Evolutionary conservation across 2,329 filamentous ascomycete species (phyloP), one percentile per base, ranked within the genome.

Genomic region (Diplodia intermedia): DNA sequence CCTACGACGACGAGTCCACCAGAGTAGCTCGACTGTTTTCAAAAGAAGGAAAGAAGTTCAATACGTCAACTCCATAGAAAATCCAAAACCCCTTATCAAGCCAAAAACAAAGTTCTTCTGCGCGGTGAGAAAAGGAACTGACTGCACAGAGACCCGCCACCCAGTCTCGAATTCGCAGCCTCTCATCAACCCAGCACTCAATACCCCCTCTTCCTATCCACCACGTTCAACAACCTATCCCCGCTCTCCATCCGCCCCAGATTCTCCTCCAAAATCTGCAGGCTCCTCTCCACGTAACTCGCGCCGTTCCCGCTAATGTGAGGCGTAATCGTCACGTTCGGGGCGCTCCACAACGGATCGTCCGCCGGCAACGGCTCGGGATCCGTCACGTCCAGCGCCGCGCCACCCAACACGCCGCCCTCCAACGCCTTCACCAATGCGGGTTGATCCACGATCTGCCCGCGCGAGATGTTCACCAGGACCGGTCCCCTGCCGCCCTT

Each of bases 311-410:
- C 85, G 77, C 86, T 89, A 3, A 90, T 80, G 82, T 91, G 89
- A 69, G 89, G 89, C 70, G 88, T 90, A 55, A 94, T 85, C 63
- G 90, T 85, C 18, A 90, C 82, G 76, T 93, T 93, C 69, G 86
- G 86, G 15, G 89, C 82, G 31, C 82, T 84, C 91, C 91, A 94
- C 62, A 94, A 79, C 70, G 86, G 85, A 74, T 91, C 87, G 4
- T 89, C 86, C 2, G 83, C 78, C 0, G 91, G 90, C 70, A 94
- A 76, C 0, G 92, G 92, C 77, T 94, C 92, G 0, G 91, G 91
- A 69, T 94, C 91, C 1, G 91, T 91, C 0, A 94, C 91, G 75
- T 94, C 91, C 50, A 94, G 79, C 1, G 91, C 91, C 0, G 91
- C 92, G 36, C 91, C 91, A 3, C 82, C 78, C 36, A 91, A 74